Evolutionary conservation across 116 monocot species (phyloP), one percentile per base, ranked within the genome.

Genomic region (Thalassia testudinum): DNA sequence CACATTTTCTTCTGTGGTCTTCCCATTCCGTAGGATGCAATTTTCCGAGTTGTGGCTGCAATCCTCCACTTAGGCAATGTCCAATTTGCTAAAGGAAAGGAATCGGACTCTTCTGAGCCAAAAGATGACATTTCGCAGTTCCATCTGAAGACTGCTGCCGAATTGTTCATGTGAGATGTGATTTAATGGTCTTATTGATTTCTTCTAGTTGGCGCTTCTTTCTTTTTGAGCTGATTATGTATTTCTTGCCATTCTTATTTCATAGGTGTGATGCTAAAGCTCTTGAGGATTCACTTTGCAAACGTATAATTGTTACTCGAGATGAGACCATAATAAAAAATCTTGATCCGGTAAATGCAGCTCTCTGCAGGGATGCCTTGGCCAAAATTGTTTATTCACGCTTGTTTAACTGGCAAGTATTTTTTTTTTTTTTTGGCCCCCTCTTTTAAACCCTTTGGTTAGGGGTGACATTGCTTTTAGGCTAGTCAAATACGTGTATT

Each of bases 11-110:
- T 15, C 15, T 7, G 15, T 45, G 30, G 30, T 34, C n/a, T 34
- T 6, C 24, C 15, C 15, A 13, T 16, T 20, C 15, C n/a, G 1
- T 51, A 87, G 87, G 87, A 87, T 75, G 87, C 80, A 14, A 85
- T 85, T 63, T 85, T 85, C 58, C 73, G 73, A 11, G 77, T 79
- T 63, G 76, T 85, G 12, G 80, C 80, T 71, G 85, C 85, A 23
- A 77, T 85, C 68, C 85, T 85, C 68, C 85, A 85, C 52, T 65
- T 85, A 53, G 85, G 85, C 21, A 85, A 85, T 73, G 44, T 85
- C 58, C 73, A 80, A 52, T 85, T 85, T 65, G 27, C 77, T 20
- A 80, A 85, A 38, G 85, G 85, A 65, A 65, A 70, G 19, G 85
- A 80, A 58, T 40, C 48, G 42, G 85, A 80, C 62, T 76, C 85